Evolutionary conservation across 169 alveolate genomes (phyloP).

Genomic region (Plasmodium ovale): DNA sequence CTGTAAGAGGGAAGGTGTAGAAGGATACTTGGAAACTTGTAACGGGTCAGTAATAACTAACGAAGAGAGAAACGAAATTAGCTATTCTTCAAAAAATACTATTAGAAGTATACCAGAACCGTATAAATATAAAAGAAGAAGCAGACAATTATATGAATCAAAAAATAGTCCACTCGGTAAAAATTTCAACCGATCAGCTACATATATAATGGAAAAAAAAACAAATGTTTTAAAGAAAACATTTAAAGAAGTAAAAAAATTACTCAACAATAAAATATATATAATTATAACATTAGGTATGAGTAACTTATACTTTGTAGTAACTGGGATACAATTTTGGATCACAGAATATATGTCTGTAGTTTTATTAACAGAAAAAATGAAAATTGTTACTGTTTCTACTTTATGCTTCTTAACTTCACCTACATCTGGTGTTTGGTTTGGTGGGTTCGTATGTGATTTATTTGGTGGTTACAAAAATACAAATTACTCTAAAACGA

Average conservation of each 20-base stretch:
- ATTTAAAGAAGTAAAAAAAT: slow-evolving; percentile 76
- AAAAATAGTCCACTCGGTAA: neutral
- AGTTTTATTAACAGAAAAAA: slow-evolving; percentile 82
- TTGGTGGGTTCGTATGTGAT: slow-evolving; percentile 90
- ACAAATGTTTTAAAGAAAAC: slow-evolving; percentile 66
- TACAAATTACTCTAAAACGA: slow-evolving; percentile 82
- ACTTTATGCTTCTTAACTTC: slow-evolving; percentile 87
- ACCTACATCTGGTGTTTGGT: slow-evolving; percentile 89
- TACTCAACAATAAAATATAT: slow-evolving; percentile 79
- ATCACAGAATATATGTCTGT: slow-evolving; percentile 88
- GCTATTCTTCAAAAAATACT: neutral
- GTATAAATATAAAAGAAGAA: neutral
- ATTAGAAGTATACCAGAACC: neutral
- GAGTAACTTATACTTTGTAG: slow-evolving; percentile 88
- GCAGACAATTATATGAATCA: slow-evolving; percentile 8
- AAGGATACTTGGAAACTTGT: neutral
- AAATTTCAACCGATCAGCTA: slow-evolving; percentile 49
- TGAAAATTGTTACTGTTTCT: slow-evolving; percentile 84
- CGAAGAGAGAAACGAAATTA: neutral
- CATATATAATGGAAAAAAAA: slow-evolving; percentile 65
- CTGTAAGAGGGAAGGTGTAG: neutral
- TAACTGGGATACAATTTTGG: slow-evolving; percentile 93
- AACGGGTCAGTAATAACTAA: neutral
- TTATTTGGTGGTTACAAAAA: slow-evolving; percentile 86
- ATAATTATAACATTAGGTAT: slow-evolving; percentile 84